phyloP scores from a whole-genome alignment of 495 filamentous ascomycete genomes.

The Daldinia loculata region DNA sequence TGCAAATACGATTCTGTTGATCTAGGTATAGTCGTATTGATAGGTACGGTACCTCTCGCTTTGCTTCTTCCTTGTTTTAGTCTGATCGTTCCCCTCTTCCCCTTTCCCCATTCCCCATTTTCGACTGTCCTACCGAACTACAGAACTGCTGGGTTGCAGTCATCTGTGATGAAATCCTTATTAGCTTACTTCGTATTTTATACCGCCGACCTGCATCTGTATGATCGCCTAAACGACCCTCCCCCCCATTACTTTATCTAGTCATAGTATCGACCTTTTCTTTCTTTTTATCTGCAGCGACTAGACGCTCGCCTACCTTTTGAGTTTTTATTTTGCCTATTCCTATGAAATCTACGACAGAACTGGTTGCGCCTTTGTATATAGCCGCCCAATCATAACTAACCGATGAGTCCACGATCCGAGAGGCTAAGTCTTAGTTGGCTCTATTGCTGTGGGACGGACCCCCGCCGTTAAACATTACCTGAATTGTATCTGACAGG shows the following conservation, averaged over 20 bases:
- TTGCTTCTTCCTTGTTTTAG: not conserved
- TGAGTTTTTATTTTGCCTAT: slow-evolving; percentile 35
- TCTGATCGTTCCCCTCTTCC: not conserved
- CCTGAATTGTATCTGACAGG: slow-evolving; percentile 31
- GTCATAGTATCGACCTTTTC: not conserved
- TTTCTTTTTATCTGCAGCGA: slow-evolving; percentile 12
- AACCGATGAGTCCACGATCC: slow-evolving; percentile 32
- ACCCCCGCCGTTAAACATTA: slow-evolving; percentile 29
- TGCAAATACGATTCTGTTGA: not conserved
- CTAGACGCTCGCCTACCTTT: slow-evolving; percentile 2
- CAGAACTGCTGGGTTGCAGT: slow-evolving; percentile 17
- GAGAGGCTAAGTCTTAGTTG: slow-evolving; percentile 26
- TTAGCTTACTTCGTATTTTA: slow-evolving; percentile 32
- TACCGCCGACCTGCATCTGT: slow-evolving; percentile 8
- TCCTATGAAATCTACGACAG: slow-evolving; percentile 22
- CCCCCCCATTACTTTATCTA: slow-evolving; percentile 13
- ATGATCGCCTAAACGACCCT: slow-evolving; percentile 16
- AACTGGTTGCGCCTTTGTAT: slow-evolving; percentile 25
- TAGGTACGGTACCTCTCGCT: not conserved
- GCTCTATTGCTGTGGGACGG: slow-evolving; percentile 20
- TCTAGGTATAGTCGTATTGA: not conserved
- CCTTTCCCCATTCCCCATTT: not conserved
- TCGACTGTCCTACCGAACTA: not conserved
- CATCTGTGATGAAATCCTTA: slow-evolving; percentile 14
- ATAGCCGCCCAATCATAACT: slow-evolving; percentile 39